Conservation (phyloP, 2,329 filamentous ascomycete species). For the Fusarium dimerum region DNA sequence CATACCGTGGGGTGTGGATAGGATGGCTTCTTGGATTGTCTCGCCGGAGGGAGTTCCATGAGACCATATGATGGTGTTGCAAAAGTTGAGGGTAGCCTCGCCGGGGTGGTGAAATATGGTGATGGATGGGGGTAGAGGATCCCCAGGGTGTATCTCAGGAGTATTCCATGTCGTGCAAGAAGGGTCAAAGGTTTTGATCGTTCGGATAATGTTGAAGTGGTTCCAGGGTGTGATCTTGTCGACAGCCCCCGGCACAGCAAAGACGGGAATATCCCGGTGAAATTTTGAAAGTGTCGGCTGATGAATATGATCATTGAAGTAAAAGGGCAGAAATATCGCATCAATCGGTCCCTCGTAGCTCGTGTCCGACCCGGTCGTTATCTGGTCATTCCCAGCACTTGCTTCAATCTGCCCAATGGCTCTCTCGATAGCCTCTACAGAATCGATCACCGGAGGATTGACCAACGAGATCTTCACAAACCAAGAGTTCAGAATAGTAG, state of each 20-base stretch:
- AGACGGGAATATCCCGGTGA: conserved; percentile 19
- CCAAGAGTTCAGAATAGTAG: conserved; percentile 19
- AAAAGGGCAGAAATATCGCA: conserved; percentile 24
- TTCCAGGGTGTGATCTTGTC: conserved; percentile 12
- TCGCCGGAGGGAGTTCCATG: conserved; percentile 2
- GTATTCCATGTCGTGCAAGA: conserved; percentile 14
- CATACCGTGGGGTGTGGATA: conserved; percentile 23
- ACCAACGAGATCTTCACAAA: conserved; percentile 20
- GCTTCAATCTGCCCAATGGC: conserved; percentile 20
- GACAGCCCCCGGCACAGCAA: conserved; percentile 15
- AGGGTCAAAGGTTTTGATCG: conserved; percentile 7
- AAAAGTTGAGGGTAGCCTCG: conserved; percentile 18
- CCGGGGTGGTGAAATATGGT: conserved; percentile 19
- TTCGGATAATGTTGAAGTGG: conserved; percentile 21
- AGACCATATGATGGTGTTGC: conserved; percentile 23
- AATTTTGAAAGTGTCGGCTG: conserved; percentile 18
- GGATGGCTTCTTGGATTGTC: conserved; percentile 22
- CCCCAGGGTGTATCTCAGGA: conserved; percentile 20
- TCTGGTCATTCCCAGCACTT: conserved; percentile 1
- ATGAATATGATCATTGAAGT: conserved; percentile 21
- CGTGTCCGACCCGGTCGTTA: not conserved
- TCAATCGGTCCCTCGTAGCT: conserved; percentile 13
- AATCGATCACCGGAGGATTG: conserved; percentile 1
- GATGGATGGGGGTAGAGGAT: conserved; percentile 22
- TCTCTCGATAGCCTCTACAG: conserved; percentile 11